Evolutionary conservation across 2,329 filamentous ascomycete species (phyloP), one percentile per base, ranked within the genome.

Genomic region (Stagonosporopsis cucurbitacearum): DNA sequence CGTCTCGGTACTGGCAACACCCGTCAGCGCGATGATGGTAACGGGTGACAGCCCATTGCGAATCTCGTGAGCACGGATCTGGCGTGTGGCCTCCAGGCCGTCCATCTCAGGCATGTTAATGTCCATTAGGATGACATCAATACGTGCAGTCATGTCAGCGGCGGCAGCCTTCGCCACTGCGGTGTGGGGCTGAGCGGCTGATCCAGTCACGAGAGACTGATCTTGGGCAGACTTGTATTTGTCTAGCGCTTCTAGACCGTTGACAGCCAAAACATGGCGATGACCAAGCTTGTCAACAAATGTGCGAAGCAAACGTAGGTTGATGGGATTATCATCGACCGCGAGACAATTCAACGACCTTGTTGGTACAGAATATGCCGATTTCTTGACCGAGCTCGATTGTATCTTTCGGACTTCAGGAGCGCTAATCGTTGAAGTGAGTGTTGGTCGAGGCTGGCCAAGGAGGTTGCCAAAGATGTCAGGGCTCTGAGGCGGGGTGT

Each of bases 1-100:
- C 0, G 80, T 81, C 47, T 79, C 78, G 0, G 77, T 75, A 45
- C 79, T 82, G 1, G 81, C 82, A 20, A 84, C 69, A 0, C 82
- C 83, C 1, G 82, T 84, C 22, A 85, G 65, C 0, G 82, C 83
- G 41, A 85, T 80, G 25, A 85, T 78, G 0, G 76, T 79, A 0
- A 80, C 77, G 0, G 77, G 77, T 2, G 71, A 61, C 2, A 80
- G 59, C 1, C 68, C 71, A 11, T 77, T 69, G 4, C 80, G 75
- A 4, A 73, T 71, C 63, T 85, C 82, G 17, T 81, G 75, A 2
- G 77, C 74, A 3, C 82, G 77, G 11, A 75, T 75, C 26, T 73
- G 70, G 6, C 72, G 65, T 4, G 72, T 73, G 2, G 77, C 74
- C 59, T 78, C 74, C 8, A 78, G 65, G 5, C 78, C 78, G 53